These are phyloP conservation scores for Halophytophthora batemanensis DNA, from an alignment of 352 stramenopile genomes.

Conservation along the genomic window DNA sequence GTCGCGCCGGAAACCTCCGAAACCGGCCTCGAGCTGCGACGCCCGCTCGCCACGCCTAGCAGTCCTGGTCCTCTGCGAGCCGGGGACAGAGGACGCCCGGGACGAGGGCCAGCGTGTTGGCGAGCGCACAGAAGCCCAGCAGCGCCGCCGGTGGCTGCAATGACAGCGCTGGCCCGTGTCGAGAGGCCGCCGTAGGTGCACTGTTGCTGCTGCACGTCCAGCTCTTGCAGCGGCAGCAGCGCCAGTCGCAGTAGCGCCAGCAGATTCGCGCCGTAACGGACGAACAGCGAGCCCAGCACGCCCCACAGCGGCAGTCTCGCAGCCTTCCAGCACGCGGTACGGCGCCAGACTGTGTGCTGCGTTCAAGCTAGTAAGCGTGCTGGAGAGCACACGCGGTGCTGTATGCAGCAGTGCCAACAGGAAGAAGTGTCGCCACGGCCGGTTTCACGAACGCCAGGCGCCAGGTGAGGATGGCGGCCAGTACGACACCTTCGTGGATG, in stretches of 20 bases:
- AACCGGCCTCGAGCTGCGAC: no score
- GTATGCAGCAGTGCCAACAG: slow-evolving; percentile 24
- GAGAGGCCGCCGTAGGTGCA: slow-evolving; percentile 65
- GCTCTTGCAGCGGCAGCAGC: slow-evolving; percentile 52
- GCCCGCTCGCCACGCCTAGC: slow-evolving; percentile 13
- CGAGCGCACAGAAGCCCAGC: slow-evolving; percentile 43
- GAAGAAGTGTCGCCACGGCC: slow-evolving; percentile 36
- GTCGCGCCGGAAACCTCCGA: no score
- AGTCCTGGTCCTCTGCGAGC: slow-evolving; percentile 36
- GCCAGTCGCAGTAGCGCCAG: slow-evolving; percentile 28
- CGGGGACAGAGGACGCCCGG: slow-evolving; percentile 25
- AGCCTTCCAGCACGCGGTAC: slow-evolving; percentile 41
- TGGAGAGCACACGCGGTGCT: slow-evolving; percentile 21
- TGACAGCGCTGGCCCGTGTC: slow-evolving; percentile 37
- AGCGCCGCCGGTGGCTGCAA: slow-evolving; percentile 36
- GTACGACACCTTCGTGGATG: slow-evolving; percentile 17
- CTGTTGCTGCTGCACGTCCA: slow-evolving; percentile 60
- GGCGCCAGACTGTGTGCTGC: slow-evolving; percentile 25
- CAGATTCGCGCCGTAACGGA: slow-evolving; percentile 47
- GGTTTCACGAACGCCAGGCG: slow-evolving; percentile 42
- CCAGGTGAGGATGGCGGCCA: slow-evolving; percentile 32
- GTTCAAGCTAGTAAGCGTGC: slow-evolving; percentile 26
- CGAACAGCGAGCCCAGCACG: slow-evolving; percentile 29
- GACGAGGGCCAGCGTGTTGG: slow-evolving; percentile 45
- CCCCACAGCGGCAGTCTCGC: slow-evolving; percentile 38